Evolutionary conservation across 192 early-diverging fungal genomes (phyloP), one percentile per base, ranked within the genome.

Genomic region (Coemansia sp.): DNA sequence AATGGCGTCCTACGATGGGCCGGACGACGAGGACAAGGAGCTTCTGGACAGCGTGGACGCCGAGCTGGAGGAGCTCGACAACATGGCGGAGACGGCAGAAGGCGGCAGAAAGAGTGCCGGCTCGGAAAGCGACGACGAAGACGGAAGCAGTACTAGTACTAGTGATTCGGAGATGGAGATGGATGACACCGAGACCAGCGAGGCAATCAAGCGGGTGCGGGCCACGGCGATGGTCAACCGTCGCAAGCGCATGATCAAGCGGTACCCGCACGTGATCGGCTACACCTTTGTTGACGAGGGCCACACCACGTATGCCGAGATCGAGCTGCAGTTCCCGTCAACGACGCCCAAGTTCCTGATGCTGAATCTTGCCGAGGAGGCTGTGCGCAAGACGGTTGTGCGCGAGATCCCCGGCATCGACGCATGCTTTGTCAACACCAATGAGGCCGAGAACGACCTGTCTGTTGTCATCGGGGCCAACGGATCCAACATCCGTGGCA

Each of bases 341-440:
- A 85, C 88, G 46, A 93, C 93, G 65, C 91, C 92, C 74, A 99
- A 99, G 83, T 78, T 99, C 72, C 85, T 99, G 48, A 94, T 99
- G 93, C 90, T 98, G 52, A 87, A 87, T 37, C 57, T 99, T 58
- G 93, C 89, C 12, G 92, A 97, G 69, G 75, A 87, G 16, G 91
- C 91, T 2, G 89, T 88, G 69, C 85, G 88, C 18, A 76, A 69
- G 5, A 88, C 91, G 2, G 85, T 98, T 36, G 78, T 99, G 4
- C 92, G 89, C 65, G 95, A 99, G 76, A 88, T 98, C 67, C 82
- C 85, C 26, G 91, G 92, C 47, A 94, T 99, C 73, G 72, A 76
- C 15, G 81, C 88, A 9, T 90, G 90, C 72, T 97, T 90, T 76
- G 89, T 89, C 67, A 89, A 94, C 61, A 86, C 88, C 64, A 92